These are phyloP conservation scores for Lentinula sp. DNA, from an alignment of 768 basidiomycete genomes.

Conservation along the genomic window DNA sequence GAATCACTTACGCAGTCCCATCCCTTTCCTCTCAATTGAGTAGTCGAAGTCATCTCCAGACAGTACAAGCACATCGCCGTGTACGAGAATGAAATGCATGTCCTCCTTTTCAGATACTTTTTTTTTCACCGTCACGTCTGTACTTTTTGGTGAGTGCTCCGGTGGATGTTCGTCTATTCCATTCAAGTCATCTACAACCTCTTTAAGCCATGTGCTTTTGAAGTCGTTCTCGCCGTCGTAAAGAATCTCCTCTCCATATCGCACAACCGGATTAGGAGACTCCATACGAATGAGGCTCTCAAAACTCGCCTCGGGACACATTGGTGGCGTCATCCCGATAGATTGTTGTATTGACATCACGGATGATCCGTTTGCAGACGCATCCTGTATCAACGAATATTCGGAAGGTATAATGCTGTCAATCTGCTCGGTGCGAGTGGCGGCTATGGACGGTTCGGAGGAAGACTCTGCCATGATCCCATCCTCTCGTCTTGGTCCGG, in stretches of 20 bases:
- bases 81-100: conserved; percentile 26
- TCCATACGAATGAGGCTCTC: background rate
- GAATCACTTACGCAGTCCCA: conserved; percentile 1
- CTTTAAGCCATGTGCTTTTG: background rate
- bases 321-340: background rate
- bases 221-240: background rate
- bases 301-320: background rate
- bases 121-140: background rate
- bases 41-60: conserved; percentile 31
- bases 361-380: background rate
- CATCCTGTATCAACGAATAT: background rate
- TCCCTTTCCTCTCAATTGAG: conserved; percentile 13
- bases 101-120: background rate
- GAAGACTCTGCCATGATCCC: background rate
- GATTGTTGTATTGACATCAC: background rate
- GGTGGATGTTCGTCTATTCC: background rate
- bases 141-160: background rate
- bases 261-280: background rate
- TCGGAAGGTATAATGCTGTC: background rate
- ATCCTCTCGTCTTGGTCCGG: background rate
- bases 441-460: background rate
- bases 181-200: background rate
- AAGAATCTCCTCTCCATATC: background rate
- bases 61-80: conserved; percentile 31
- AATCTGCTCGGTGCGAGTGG: background rate